These are phyloP conservation scores for Amphicarpaea edgeworthii DNA, from an alignment of 306 rosid species.

Conservation along the genomic window DNA sequence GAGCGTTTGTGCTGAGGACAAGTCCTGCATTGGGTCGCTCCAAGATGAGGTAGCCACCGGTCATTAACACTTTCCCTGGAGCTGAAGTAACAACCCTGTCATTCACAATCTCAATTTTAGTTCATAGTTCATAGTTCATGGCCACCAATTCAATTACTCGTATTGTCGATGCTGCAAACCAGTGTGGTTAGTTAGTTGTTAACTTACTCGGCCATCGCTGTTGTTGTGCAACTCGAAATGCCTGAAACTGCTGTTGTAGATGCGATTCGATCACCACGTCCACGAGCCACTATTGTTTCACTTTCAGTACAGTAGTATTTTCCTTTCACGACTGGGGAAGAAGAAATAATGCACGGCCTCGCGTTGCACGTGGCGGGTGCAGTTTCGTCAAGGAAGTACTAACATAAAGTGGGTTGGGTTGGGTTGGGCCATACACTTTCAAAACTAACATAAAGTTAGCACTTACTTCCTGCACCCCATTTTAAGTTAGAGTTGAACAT, in stretches of 20 bases:
- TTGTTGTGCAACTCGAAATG: neutral
- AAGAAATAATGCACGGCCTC: constrained; percentile 11
- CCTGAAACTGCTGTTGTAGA: too few relatives aligned
- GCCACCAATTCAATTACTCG: neutral
- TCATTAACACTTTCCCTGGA: constrained; percentile 83
- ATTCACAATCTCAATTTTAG: neutral
- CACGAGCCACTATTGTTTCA: too few relatives aligned
- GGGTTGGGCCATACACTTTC: too few relatives aligned
- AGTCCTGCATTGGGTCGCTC: constrained; percentile 87
- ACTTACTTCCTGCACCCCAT: too few relatives aligned
- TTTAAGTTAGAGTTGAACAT: too few relatives aligned
- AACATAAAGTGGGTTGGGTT: too few relatives aligned
- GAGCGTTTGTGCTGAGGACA: constrained; percentile 82
- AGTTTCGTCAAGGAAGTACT: neutral
- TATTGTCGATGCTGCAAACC: neutral
- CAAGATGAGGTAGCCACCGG: constrained; percentile 80
- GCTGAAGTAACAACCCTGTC: constrained; percentile 78
- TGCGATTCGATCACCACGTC: too few relatives aligned
- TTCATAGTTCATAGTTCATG: neutral
- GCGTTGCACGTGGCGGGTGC: constrained; percentile 19
- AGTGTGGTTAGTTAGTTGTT: neutral
- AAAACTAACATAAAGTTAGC: too few relatives aligned
- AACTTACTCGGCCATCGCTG: constrained; percentile 1
- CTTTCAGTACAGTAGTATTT: too few relatives aligned
- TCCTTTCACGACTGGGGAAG: too few relatives aligned